Base-by-base conservation (phyloP, 2,329 filamentous ascomycete species). In the Anisogramma anomala region DNA sequence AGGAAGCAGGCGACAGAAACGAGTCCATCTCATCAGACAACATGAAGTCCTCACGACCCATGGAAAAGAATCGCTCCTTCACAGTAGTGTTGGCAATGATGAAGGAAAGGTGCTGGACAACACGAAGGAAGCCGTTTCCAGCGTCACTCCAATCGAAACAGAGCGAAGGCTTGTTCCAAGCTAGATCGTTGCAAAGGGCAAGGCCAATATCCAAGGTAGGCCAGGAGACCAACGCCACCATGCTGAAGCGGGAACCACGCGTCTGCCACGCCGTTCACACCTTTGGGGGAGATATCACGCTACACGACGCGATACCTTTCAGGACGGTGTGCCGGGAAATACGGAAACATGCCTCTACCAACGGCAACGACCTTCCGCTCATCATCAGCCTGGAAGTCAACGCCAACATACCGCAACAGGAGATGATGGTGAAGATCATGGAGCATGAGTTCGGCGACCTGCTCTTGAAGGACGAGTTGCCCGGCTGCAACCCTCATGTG, bases 321-420 rank as follows among this genome's bases (percentile, higher is more conserved):
- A 77, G 88, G 43, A 78, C 84, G 40, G 89, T 96, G 3, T 94
- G 88, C 61, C 72, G 75, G 49, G 80, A 82, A 0, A 83, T 96
- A 46, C 71, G 74, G 28, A 77, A 93, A 40, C 77, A 78, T 43
- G 87, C 86, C 0, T 96, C 96, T 52, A 66, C 75, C 17, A 72
- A 67, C 10, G 20, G 36, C 7, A 88, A 75, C 43, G 74, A 83
- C 40, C 67, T 94, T 14, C 91, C 89, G 1, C 67, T 98, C 25
- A 93, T 96, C 45, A 77, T 96, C 50, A 94, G 87, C 57, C 71
- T 96, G 5, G 91, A 98, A 60, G 84, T 95, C 0, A 89, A 95
- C 58, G 82, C 86, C 13, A 75, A 81, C 47, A 65, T 71, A 1
- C 76, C 83, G 36, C 89, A 96, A 59, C 89, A 98, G 59, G 78